Base-by-base conservation (phyloP, 805 yeast genomes). In the Kluyveromyces lactis region DNA sequence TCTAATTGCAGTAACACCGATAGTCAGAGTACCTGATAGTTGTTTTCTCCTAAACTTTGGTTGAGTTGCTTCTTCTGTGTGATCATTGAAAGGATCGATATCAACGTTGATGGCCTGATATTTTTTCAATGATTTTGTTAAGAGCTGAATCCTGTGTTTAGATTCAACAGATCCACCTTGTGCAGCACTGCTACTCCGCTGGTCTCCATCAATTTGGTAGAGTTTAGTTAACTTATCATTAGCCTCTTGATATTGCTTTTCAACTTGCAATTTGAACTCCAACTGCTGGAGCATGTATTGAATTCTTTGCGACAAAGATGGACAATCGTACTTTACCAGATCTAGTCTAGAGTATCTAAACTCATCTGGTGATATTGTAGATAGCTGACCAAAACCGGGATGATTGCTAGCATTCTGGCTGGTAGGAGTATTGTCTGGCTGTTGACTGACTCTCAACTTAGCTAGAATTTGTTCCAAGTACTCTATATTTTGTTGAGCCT, bases 241-340 rank as follows among this genome's bases (percentile, higher is more conserved):
- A 4, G 97, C 97, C 48, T 81, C 90, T 52, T 81, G 79, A 62
- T 90, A 92, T 62, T 92, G 95, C 51, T 85, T 79, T 60, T 92
- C 99, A 28, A 90, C 95, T 55, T 90, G 92, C 33, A 90, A 71
- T 62, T 92, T 92, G 61, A 90, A 87, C 57, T 89, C 95, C 43
- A 92, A 70, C 61, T 87, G 95, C 63, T 89, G 97, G 40, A 90
- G 72, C 97, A 92, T 89, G 52, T 85, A 80, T 62, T 86, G 96
- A 54, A 92, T 92, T 46, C 92, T 76, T 52, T 92, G 96, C 9
- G 97, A 96, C 49, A 92, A 67, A 0, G 95, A 85, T 0, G 97
- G 96, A 51, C 95, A 85, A 53, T 92, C 97, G 55, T 86, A 87
- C 52, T 87, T 87, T 56, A 86, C 72, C 41, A 92, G 69, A 58